Evolutionary conservation across 768 basidiomycete genomes (phyloP).

Genomic region (Royoungia palumana): DNA sequence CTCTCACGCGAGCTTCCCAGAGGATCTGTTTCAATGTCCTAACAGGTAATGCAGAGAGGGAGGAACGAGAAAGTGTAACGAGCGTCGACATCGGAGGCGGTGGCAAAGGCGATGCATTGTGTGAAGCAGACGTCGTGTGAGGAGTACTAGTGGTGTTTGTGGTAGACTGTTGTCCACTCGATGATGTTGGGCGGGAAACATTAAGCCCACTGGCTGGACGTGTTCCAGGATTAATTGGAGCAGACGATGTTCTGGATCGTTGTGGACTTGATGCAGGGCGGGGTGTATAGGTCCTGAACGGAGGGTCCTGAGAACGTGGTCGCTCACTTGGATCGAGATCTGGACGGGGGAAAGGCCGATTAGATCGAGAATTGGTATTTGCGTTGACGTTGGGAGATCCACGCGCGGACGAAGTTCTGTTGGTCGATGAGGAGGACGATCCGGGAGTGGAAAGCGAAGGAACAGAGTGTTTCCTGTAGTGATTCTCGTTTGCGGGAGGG

Average conservation of each 20-base stretch:
- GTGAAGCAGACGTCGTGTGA: slow-evolving; percentile 13
- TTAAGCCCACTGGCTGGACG: not conserved
- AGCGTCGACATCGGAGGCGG: slow-evolving; percentile 63
- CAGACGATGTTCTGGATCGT: slow-evolving; percentile 23
- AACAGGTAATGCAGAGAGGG: slow-evolving; percentile 62
- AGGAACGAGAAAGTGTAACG: slow-evolving; percentile 54
- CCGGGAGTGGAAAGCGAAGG: slow-evolving; percentile 14
- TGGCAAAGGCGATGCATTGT: slow-evolving; percentile 35
- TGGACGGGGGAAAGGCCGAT: slow-evolving; percentile 52
- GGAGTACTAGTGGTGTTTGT: slow-evolving; percentile 6
- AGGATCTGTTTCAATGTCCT: slow-evolving; percentile 73
- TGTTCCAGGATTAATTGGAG: slow-evolving; percentile 13
- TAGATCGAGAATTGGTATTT: slow-evolving; percentile 23
- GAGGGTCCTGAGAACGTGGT: slow-evolving; percentile 21
- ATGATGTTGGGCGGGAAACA: slow-evolving; percentile 18
- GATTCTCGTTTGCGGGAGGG: slow-evolving; percentile 54
- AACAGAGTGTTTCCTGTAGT: slow-evolving; percentile 30
- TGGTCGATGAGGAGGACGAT: slow-evolving; percentile 14
- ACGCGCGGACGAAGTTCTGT: slow-evolving; percentile 15
- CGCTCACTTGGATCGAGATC: slow-evolving; percentile 53
- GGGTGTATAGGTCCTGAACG: slow-evolving; percentile 14
- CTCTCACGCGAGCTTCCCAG: slow-evolving; percentile 74
- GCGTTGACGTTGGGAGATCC: slow-evolving; percentile 4
- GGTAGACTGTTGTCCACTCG: slow-evolving; percentile 11
- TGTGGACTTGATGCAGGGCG: slow-evolving; percentile 10